These are phyloP conservation scores for Davidsoniella eucalypti DNA, from an alignment of 2,329 filamentous ascomycete species.

Conservation along the genomic window DNA sequence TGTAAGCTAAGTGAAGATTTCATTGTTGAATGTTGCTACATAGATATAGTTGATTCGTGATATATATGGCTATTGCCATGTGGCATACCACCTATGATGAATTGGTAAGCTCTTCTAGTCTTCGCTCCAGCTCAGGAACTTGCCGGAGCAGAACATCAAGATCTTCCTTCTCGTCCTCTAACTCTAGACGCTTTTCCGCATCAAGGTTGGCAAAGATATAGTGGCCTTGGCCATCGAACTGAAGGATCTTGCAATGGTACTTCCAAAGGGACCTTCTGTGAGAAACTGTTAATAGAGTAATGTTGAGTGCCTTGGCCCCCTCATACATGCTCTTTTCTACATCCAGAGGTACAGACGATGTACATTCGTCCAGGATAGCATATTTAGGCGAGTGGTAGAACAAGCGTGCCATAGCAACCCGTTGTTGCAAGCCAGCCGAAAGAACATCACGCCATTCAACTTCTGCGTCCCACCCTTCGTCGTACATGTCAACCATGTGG, in stretches of 20 bases:
- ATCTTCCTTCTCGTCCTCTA: slow-evolving; percentile 96
- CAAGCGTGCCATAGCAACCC: slow-evolving; percentile 86
- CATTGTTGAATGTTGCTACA: too few relatives aligned
- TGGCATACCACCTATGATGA: too few relatives aligned
- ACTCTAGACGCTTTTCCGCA: slow-evolving; percentile 63
- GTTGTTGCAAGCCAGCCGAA: slow-evolving; percentile 82
- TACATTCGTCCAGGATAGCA: slow-evolving; percentile 95
- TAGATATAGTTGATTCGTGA: too few relatives aligned
- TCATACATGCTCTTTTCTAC: slow-evolving; percentile 96
- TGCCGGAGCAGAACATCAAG: slow-evolving; percentile 70
- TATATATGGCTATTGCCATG: too few relatives aligned
- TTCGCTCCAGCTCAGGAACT: slow-evolving; percentile 73
- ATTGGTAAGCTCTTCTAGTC: slow-evolving; percentile 59
- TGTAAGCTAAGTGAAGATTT: too few relatives aligned
- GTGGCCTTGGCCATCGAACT: slow-evolving; percentile 88
- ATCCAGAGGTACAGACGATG: slow-evolving; percentile 83
- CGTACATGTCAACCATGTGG: slow-evolving; percentile 60
- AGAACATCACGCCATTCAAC: slow-evolving; percentile 94
- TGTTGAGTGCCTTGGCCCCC: slow-evolving; percentile 75
- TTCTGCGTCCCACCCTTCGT: slow-evolving; percentile 75
- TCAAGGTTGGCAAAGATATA: slow-evolving; percentile 84
- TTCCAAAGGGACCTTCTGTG: slow-evolving; percentile 89
- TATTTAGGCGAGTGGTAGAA: slow-evolving; percentile 91
- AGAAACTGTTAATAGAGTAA: slow-evolving; percentile 93
- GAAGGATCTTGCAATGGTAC: slow-evolving; percentile 85